Base-by-base conservation (phyloP, 2,329 filamentous ascomycete species). In the Neophaeococcomyces aloes region DNA sequence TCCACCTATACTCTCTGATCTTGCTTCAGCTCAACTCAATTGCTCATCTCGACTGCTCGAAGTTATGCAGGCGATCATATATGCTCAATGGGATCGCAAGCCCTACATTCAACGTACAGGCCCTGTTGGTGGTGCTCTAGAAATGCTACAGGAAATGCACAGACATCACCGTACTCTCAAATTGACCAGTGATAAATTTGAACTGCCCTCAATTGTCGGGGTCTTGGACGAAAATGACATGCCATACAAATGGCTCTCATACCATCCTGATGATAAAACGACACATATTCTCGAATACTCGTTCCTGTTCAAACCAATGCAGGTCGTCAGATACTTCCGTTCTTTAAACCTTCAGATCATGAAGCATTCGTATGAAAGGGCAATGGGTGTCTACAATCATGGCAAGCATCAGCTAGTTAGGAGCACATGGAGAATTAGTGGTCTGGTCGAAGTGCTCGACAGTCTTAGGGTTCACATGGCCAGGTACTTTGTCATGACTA, bases 291-390 rank as follows among this genome's bases (percentile, higher is more conserved):
- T 96, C 3, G 80, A 87, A 46, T 86, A 83, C 50, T 78, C 85
- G 0, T 93, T 83, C 57, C 70, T 96, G 0, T 94, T 95, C 55
- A 78, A 74, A 15, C 73, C 80, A 0, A 72, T 79, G 0, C 77
- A 78, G 1, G 66, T 94, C 2, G 81, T 94, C 2, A 79, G 78
- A 0, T 94, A 87, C 59, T 95, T 96, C 60, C 80, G 89, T 14
- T 78, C 86, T 3, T 80, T 94, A 56, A 95, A 94, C 58, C 86
- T 91, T 56, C 78, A 84, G 0, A 75, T 75, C 13, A 96, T 96
- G 89, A 85, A 81, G 52, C 76, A 79, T 46, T 76, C 81, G 13
- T 87, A 81, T 54, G 83, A 91, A 56, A 74, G 79, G 50, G 78
- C 83, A 0, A 64, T 67, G 55, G 65, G 65, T 3, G 65, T 65